phyloP scores from a whole-genome alignment of 768 basidiomycete species.

The Chalciporus chontae region DNA sequence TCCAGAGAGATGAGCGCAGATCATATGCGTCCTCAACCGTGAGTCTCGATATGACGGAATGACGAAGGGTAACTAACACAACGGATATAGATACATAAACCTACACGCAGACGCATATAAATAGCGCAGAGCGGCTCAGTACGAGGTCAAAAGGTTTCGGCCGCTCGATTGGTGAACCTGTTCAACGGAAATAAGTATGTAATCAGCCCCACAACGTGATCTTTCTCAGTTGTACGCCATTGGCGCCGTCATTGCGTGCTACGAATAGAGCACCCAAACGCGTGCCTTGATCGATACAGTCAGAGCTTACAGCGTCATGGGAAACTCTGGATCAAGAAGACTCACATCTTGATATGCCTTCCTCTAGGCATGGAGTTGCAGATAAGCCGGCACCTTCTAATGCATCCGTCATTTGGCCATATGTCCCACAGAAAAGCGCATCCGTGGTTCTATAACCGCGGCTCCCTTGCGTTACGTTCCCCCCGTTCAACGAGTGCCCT shows the following conservation, averaged over 20 bases:
- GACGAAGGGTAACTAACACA: too few relatives aligned
- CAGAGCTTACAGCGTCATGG: neutral
- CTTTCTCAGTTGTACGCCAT: slow-evolving; percentile 36
- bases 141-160: neutral
- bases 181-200: neutral
- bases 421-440: slow-evolving; percentile 40
- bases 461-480: neutral
- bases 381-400: slow-evolving; percentile 36
- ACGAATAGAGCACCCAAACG: slow-evolving; percentile 42
- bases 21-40: too few relatives aligned
- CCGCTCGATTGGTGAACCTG: too few relatives aligned
- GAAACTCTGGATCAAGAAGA: neutral
- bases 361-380: slow-evolving; percentile 29
- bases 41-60: too few relatives aligned
- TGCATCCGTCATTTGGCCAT: slow-evolving; percentile 41
- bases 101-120: too few relatives aligned
- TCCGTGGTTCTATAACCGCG: slow-evolving; percentile 19
- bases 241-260: slow-evolving; percentile 27
- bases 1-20: too few relatives aligned
- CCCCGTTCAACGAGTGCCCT: neutral
- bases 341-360: slow-evolving; percentile 32
- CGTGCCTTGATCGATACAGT: slow-evolving; percentile 27
- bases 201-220: slow-evolving; percentile 40
- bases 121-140: neutral
- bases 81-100: too few relatives aligned